A percentile compares a stretch with the other conserved stretches of the same genome.
Evolutionary conservation across 306 rosid species (phyloP).

Genomic region (Castanea sativa): DNA sequence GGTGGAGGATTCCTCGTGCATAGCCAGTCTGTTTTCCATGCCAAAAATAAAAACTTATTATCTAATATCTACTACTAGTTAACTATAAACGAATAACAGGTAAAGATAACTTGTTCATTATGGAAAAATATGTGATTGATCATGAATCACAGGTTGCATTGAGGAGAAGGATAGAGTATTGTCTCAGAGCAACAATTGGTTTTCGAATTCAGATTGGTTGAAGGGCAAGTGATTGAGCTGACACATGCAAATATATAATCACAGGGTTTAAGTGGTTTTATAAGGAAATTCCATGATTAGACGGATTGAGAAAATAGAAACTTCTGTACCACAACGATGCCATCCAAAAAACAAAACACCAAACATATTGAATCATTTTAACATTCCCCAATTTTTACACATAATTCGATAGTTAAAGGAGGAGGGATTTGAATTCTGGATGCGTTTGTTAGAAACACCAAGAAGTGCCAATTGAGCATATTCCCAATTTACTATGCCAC

Average conservation of each 20-base stretch:
- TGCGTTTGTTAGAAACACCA: too few relatives aligned
- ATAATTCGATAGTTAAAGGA: too few relatives aligned
- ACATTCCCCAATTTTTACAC: neutral
- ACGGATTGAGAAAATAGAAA: neutral
- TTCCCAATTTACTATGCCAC: neutral
- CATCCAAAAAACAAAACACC: neutral
- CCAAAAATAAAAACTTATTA: neutral
- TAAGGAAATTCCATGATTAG: neutral
- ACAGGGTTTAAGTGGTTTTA: neutral
- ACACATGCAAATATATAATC: neutral
- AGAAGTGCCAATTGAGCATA: too few relatives aligned
- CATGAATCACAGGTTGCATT: neutral
- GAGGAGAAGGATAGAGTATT: neutral
- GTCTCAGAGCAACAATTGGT: neutral
- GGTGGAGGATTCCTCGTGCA: constrained; percentile 83
- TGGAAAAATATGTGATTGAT: neutral
- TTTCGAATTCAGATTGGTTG: neutral
- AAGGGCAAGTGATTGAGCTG: neutral
- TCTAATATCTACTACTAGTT: neutral
- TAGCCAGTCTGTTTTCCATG: constrained; percentile 52
- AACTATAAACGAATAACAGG: neutral
- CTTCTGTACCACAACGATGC: neutral
- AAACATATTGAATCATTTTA: neutral
- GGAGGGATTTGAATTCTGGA: too few relatives aligned
- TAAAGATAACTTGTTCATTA: neutral